A percentile compares a stretch with the other conserved stretches of the same genome.
Evolutionary conservation across 257 asterid species (phyloP).

Genomic region (Ophiorrhiza pumila): DNA sequence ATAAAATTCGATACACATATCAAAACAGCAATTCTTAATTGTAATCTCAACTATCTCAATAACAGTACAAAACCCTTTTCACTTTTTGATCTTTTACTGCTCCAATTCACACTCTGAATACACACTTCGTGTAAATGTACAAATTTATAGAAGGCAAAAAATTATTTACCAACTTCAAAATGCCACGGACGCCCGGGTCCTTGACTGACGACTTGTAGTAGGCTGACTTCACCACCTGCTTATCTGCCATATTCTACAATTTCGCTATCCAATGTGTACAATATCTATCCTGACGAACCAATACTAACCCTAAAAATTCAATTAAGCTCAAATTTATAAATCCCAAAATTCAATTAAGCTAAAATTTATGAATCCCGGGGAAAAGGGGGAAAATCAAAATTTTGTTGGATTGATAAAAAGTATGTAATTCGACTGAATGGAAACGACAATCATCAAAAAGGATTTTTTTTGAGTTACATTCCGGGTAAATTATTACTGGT

Average conservation of each 20-base stretch:
- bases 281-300: too few species aligned
- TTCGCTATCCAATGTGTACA: too few species aligned
- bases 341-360: too few species aligned
- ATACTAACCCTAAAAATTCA: too few species aligned
- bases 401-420: too few species aligned
- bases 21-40: neutral
- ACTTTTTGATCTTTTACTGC: neutral
- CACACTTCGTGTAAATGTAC: neutral
- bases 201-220: slow-evolving; percentile 64
- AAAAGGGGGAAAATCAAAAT: too few species aligned
- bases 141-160: neutral
- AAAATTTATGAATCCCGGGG: too few species aligned
- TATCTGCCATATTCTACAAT: slow-evolving; percentile 53
- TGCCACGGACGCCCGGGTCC: slow-evolving; percentile 77
- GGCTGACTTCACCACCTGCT: slow-evolving; percentile 68
- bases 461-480: too few species aligned
- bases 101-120: slow-evolving; percentile 6
- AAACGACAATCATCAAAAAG: too few species aligned
- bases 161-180: slow-evolving; percentile 60
- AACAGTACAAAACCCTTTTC: neutral
- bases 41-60: neutral
- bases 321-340: too few species aligned
- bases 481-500: too few species aligned
- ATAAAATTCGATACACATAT: neutral
- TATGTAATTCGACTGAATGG: too few species aligned